These are phyloP conservation scores for Mycena maculata DNA, from an alignment of 768 basidiomycete genomes.

Conservation along the genomic window DNA sequence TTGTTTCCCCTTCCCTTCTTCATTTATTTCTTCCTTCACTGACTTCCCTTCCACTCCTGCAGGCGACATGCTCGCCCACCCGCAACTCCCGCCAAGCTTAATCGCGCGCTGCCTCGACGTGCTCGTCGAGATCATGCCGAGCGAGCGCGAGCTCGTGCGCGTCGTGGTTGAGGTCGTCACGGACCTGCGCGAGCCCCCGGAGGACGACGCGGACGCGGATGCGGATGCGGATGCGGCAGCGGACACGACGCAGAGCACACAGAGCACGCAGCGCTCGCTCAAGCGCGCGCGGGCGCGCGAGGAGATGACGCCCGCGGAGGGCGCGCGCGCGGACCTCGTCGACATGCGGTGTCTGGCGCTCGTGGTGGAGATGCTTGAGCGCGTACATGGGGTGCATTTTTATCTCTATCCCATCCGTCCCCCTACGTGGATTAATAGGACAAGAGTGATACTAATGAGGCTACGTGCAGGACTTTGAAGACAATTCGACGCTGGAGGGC, in stretches of 20 bases:
- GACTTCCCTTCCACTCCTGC: neutral
- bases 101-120: slow-evolving; percentile 89
- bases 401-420: slow-evolving; percentile 28
- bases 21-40: neutral
- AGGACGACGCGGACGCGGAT: slow-evolving; percentile 48
- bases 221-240: slow-evolving; percentile 35
- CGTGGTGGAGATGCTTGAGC: slow-evolving; percentile 89
- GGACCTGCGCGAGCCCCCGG: slow-evolving; percentile 70
- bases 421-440: slow-evolving; percentile 23
- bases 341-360: slow-evolving; percentile 87
- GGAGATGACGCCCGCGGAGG: slow-evolving; percentile 74
- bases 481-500: slow-evolving; percentile 84
- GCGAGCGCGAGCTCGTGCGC: slow-evolving; percentile 87
- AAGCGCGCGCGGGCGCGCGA: slow-evolving; percentile 61
- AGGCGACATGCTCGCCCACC: slow-evolving; percentile 92
- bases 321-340: slow-evolving; percentile 70
- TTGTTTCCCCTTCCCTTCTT: neutral
- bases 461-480: slow-evolving; percentile 74
- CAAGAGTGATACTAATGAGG: too few species aligned
- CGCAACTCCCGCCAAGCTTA: slow-evolving; percentile 80
- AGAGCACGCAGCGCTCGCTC: slow-evolving; percentile 37
- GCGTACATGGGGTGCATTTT: slow-evolving; percentile 84
- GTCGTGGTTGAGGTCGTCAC: slow-evolving; percentile 91
- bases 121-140: slow-evolving; percentile 81
- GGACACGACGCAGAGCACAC: slow-evolving; percentile 43